Conservation (phyloP, 208 protist genomes). For the Acanthamoeba royreba region DNA sequence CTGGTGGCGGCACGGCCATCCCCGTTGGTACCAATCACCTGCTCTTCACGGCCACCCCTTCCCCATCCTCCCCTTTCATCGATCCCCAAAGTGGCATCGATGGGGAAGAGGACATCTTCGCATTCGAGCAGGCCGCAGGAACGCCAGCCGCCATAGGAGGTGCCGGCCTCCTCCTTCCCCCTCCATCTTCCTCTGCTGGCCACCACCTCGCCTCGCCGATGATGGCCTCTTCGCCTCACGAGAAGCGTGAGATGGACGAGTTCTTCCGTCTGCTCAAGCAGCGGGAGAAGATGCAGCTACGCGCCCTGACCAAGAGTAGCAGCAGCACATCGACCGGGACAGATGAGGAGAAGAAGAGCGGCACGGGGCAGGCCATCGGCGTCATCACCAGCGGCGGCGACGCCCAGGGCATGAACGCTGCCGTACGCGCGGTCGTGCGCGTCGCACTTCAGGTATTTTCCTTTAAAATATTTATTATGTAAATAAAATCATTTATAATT, state of each 20-base stretch:
- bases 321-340: neutral
- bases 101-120: neutral
- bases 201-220: neutral
- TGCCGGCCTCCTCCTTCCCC: neutral
- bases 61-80: too few relatives aligned
- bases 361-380: conserved; percentile 54
- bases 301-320: neutral
- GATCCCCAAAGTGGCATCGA: neutral
- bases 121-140: neutral
- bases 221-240: neutral
- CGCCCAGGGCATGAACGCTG: conserved; percentile 77
- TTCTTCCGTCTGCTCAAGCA: conserved; percentile 5
- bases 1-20: too few relatives aligned
- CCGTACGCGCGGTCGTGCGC: conserved; percentile 69
- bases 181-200: neutral
- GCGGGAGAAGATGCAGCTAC: neutral
- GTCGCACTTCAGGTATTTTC: neutral
- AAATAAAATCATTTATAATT: neutral
- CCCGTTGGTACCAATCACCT: too few relatives aligned
- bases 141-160: too few relatives aligned
- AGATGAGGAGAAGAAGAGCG: neutral
- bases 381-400: conserved; percentile 75
- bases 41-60: too few relatives aligned
- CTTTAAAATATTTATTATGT: conserved; percentile 50
- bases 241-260: neutral